A percentile compares a stretch with the other conserved stretches of the same genome.
Evolutionary conservation across 75 land plant species (phyloP).

Genomic region (Azolla pinnata): DNA sequence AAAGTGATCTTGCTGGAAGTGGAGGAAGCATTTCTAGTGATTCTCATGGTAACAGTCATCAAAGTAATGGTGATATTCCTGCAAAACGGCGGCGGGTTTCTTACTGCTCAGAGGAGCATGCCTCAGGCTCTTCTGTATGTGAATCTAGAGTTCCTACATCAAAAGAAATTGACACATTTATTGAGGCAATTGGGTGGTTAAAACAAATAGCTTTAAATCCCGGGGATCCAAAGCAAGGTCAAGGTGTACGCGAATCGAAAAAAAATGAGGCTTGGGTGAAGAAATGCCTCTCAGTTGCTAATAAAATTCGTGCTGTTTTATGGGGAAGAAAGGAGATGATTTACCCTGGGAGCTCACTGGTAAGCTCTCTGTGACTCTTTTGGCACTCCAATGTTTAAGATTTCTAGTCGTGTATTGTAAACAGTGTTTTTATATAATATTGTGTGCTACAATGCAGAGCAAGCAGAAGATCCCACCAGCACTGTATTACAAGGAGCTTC

Average conservation of each 20-base stretch:
- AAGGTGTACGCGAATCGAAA: slow-evolving; percentile 22
- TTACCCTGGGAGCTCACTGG: slow-evolving; percentile 1
- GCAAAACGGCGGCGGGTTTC: slow-evolving; percentile 7
- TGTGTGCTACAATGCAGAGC: slow-evolving; percentile 64
- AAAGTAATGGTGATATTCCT: slow-evolving; percentile 2
- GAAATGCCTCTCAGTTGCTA: slow-evolving; percentile 24
- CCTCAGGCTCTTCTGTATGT: background rate
- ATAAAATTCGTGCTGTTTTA: slow-evolving; percentile 21
- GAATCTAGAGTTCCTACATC: slow-evolving; percentile 6
- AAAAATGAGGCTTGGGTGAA: slow-evolving; percentile 27
- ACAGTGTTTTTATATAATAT: no score
- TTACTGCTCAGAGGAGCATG: background rate
- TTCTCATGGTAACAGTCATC: background rate
- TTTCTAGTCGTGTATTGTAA: no score
- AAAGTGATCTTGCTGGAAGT: slow-evolving; percentile 8
- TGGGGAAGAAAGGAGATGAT: slow-evolving; percentile 17
- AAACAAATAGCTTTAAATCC: slow-evolving; percentile 39
- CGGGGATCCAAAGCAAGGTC: slow-evolving; percentile 23
- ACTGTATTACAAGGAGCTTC: slow-evolving; percentile 38
- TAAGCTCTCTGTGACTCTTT: no score
- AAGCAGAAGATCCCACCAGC: slow-evolving; percentile 41
- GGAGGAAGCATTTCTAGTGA: background rate
- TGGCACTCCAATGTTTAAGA: no score
- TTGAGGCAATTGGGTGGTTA: slow-evolving; percentile 48
- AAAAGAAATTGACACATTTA: slow-evolving; percentile 19